Percentiles rank a stretch among this genome's conserved stretches.
These are phyloP conservation scores for Herpomyces periplanetae DNA, from an alignment of 2,329 filamentous ascomycete genomes.

Conservation along the genomic window DNA sequence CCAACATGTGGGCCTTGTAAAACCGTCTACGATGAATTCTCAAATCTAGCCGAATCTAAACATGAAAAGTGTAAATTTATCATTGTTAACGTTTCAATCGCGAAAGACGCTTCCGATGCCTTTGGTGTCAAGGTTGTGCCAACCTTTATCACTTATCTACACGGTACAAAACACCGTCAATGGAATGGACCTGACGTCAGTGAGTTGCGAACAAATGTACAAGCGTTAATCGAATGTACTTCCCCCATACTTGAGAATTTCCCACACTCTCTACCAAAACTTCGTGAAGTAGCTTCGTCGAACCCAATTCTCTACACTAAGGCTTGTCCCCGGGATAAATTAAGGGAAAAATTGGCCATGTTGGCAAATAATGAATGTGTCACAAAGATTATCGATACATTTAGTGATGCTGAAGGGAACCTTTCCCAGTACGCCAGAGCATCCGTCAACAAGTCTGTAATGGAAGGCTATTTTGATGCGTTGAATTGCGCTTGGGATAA, in stretches of 20 bases:
- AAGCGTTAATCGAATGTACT: constrained; percentile 31
- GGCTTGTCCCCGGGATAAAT: constrained; percentile 39
- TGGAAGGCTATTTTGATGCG: too few relatives aligned
- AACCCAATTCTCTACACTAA: constrained; percentile 38
- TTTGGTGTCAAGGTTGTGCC: constrained; percentile 39
- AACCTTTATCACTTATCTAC: constrained; percentile 52
- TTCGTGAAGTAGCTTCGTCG: constrained; percentile 20
- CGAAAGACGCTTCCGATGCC: constrained; percentile 17
- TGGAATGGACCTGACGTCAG: constrained; percentile 39
- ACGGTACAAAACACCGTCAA: constrained; percentile 29
- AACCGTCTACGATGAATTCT: constrained; percentile 37
- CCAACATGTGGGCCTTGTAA: constrained; percentile 55
- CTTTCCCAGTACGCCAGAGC: too few relatives aligned
- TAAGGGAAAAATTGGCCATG: constrained; percentile 30
- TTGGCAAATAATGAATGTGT: constrained; percentile 17
- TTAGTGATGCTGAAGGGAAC: too few relatives aligned
- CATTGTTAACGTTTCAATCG: constrained; percentile 36
- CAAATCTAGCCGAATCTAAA: constrained; percentile 33
- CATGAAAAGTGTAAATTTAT: constrained; percentile 27
- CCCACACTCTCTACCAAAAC: constrained; percentile 23
- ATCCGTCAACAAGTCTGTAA: too few relatives aligned
- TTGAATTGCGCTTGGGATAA: constrained; percentile 15
- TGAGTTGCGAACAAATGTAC: constrained; percentile 26
- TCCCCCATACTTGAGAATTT: constrained; percentile 36
- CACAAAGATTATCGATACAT: too few relatives aligned